Conservation (phyloP, 2,329 filamentous ascomycete species). For the Diplodia scrobiculata region DNA sequence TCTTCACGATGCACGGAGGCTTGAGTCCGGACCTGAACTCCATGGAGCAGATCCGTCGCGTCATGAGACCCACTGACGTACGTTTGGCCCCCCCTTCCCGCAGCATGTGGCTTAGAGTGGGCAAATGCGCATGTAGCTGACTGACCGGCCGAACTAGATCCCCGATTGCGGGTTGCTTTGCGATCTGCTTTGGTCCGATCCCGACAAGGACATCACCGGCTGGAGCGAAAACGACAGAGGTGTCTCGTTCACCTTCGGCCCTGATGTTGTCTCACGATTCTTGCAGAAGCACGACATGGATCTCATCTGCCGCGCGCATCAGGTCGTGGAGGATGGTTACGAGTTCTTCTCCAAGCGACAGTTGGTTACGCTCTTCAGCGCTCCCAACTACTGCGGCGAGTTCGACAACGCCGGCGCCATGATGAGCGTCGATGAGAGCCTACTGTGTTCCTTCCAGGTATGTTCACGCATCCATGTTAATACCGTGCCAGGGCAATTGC, state of each 20-base stretch:
- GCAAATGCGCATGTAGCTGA: slow-evolving; percentile 32
- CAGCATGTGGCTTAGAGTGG: not conserved
- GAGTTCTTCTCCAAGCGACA: slow-evolving; percentile 99
- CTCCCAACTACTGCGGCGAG: slow-evolving; percentile 98
- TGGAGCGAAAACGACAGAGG: slow-evolving; percentile 99
- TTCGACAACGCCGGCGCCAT: slow-evolving; percentile 99
- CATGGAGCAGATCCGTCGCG: slow-evolving; percentile 98
- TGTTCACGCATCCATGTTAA: slow-evolving; percentile 32
- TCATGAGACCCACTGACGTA: slow-evolving; percentile 99
- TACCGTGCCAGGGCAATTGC: not conserved
- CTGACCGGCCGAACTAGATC: slow-evolving; percentile 68
- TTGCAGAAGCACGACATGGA: slow-evolving; percentile 99
- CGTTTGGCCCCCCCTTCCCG: slow-evolving; percentile 49
- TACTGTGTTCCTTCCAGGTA: slow-evolving; percentile 99
- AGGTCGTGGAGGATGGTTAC: slow-evolving; percentile 98
- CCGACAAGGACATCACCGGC: slow-evolving; percentile 97
- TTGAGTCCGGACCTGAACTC: slow-evolving; percentile 96
- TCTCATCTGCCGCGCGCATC: slow-evolving; percentile 95
- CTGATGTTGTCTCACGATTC: slow-evolving; percentile 95
- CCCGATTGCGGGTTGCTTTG: slow-evolving; percentile 96
- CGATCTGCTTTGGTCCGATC: slow-evolving; percentile 97
- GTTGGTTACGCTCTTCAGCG: slow-evolving; percentile 94
- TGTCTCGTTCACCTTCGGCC: slow-evolving; percentile 97
- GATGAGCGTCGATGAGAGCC: slow-evolving; percentile 99
- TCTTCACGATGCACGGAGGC: slow-evolving; percentile 99